Base-by-base conservation (phyloP, 2,329 filamentous ascomycete genomes). In the Chrysoporthe deuterocubensis region DNA sequence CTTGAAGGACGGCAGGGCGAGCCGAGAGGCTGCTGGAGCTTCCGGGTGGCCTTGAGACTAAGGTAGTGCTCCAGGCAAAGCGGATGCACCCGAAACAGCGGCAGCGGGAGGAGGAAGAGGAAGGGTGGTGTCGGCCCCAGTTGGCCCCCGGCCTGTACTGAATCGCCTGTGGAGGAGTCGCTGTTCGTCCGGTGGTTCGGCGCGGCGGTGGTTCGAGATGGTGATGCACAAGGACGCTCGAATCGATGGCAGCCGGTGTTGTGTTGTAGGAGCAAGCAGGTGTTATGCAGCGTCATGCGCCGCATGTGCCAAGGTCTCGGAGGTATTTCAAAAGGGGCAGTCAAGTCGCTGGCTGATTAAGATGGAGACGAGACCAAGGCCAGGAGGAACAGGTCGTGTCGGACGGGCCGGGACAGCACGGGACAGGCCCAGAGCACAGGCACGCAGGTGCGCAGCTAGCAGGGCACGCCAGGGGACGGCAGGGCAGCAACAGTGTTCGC, bases 261-360 rank as follows among this genome's bases (percentile, higher is more conserved):
- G 56, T 21, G 40, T 37, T 46, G 37, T 48, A 26, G 56, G 64
- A 26, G 26, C 26, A 67, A 62, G 37, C 34, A 62, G 61, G 52
- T 62, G 65, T 57, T 64, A 67, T 64, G 57, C 67, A 63, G 34
- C 65, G 60, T 69, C 67, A 69, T 64, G 65, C 64, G 66, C 61
- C 46, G 64, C 61, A 64, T 64, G 43, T 65, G 18, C 32, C 9
- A 13, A 43, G 11, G 18, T 60, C 40, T 32, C n/a, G 18, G 43
- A 48, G 43, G 18, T 26, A 40, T 11, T 34, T 34, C 59, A 61
- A 61, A 61, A 61, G 59, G 59, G 59, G 59, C 59, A 46, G 18
- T 61, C 59, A 61, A 48, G 59, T 48, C 43, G 59, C 59, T 61
- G 42, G 59, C 59, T 61, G 59, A 60, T 60, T 60, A 60, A 60